These are phyloP conservation scores for Elasticomyces elasticus DNA, from an alignment of 495 filamentous ascomycete species.

Conservation along the genomic window DNA sequence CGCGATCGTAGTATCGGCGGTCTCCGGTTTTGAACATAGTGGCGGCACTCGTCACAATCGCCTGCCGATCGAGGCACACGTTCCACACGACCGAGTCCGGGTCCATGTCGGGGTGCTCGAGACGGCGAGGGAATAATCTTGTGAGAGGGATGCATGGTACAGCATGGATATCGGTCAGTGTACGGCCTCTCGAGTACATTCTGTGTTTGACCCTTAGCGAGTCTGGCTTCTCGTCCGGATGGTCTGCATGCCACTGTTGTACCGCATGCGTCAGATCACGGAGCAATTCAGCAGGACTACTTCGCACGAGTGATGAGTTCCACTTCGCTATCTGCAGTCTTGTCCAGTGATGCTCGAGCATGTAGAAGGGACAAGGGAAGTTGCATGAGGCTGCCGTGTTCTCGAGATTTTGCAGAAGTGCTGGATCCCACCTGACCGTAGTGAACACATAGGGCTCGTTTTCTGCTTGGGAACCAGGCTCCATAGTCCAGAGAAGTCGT, in stretches of 20 bases:
- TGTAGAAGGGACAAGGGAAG: slow-evolving; percentile 60
- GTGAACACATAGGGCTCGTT: slow-evolving; percentile 47
- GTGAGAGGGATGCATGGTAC: slow-evolving; percentile 39
- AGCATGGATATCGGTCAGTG: slow-evolving; percentile 35
- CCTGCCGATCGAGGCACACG: slow-evolving; percentile 23
- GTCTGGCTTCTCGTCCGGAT: neutral
- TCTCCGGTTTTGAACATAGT: slow-evolving; percentile 32
- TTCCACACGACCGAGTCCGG: slow-evolving; percentile 20
- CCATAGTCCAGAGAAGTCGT: neutral
- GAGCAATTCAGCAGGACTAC: slow-evolving; percentile 4
- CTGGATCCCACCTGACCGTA: slow-evolving; percentile 65
- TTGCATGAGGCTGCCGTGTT: slow-evolving; percentile 26
- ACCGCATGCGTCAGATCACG: slow-evolving; percentile 1
- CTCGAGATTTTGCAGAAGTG: slow-evolving; percentile 41
- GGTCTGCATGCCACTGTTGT: neutral
- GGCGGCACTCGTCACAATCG: slow-evolving; percentile 19
- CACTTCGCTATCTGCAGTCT: slow-evolving; percentile 12
- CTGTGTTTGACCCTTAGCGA: slow-evolving; percentile 4
- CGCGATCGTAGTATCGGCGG: slow-evolving; percentile 24
- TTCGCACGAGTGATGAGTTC: neutral
- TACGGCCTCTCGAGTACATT: slow-evolving; percentile 1
- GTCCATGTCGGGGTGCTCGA: slow-evolving; percentile 39
- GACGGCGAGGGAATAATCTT: slow-evolving; percentile 45
- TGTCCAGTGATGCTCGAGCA: slow-evolving; percentile 59
- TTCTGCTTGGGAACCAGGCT: neutral